Conservation (phyloP, 257 asterid genomes). For the Solanum okadae region DNA sequence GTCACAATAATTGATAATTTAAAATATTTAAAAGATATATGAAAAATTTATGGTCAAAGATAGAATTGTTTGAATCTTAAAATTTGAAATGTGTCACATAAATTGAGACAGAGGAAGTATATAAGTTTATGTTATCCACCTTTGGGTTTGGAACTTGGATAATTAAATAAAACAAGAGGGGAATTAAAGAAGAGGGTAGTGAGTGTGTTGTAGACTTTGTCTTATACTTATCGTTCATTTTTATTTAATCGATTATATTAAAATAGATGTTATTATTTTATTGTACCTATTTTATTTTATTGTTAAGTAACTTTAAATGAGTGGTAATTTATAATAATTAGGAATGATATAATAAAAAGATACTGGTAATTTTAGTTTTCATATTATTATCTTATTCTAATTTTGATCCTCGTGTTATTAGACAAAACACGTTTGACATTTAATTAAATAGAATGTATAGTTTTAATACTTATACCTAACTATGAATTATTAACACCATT, state of each 20-base stretch:
- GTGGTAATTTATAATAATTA: too few species aligned
- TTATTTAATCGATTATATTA: too few species aligned
- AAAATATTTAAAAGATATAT: too few species aligned
- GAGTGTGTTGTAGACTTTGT: not conserved
- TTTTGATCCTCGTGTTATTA: not conserved
- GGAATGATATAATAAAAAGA: not conserved
- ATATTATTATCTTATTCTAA: too few species aligned
- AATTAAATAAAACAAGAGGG: not conserved
- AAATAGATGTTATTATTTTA: not conserved
- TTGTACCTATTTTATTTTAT: too few species aligned
- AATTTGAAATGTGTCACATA: too few species aligned
- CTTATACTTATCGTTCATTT: not conserved
- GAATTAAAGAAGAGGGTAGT: not conserved
- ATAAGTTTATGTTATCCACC: not conserved
- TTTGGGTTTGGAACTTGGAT: not conserved
- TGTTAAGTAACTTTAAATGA: too few species aligned
- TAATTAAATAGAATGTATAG: too few species aligned
- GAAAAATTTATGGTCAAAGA: too few species aligned
- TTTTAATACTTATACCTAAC: not conserved
- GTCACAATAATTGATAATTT: too few species aligned
- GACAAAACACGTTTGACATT: not conserved
- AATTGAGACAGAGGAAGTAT: too few species aligned
- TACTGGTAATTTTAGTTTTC: not conserved
- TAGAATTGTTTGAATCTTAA: too few species aligned
- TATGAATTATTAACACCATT: not conserved